These are phyloP conservation scores for Bigelowiella natans DNA, from an alignment of 78 protist species.

Conservation along the genomic window DNA sequence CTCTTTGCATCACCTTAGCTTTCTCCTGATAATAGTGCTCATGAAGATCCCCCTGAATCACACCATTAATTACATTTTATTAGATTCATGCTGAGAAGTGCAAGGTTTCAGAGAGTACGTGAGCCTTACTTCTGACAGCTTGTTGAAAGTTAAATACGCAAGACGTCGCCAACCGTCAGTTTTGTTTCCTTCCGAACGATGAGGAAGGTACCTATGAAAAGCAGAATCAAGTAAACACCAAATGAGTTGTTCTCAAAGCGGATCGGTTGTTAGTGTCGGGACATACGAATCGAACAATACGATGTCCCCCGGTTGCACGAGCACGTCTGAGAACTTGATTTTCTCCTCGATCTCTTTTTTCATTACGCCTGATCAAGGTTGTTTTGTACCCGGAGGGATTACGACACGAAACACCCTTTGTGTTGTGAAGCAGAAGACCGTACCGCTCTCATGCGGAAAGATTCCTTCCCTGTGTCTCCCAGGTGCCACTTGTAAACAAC, in stretches of 20 bases:
- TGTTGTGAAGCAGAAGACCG: too few species aligned
- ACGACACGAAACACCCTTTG: too few species aligned
- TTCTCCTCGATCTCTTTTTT: neutral
- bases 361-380: neutral
- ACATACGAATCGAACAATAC: neutral
- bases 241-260: neutral
- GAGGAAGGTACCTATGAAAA: slow-evolving; percentile 2
- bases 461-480: neutral
- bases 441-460: neutral
- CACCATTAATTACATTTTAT: too few species aligned
- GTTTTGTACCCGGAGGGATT: too few species aligned
- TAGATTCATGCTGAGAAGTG: too few species aligned
- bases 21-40: neutral
- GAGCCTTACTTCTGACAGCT: neutral
- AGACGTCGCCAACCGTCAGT: neutral
- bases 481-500: neutral
- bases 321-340: neutral
- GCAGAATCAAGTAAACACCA: neutral
- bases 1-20: neutral
- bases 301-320: neutral
- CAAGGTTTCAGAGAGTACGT: too few species aligned
- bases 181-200: neutral
- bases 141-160: neutral
- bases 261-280: neutral
- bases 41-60: neutral